These are phyloP conservation scores for Aphanomyces euteiches DNA, from an alignment of 352 stramenopile species.

Conservation along the genomic window DNA sequence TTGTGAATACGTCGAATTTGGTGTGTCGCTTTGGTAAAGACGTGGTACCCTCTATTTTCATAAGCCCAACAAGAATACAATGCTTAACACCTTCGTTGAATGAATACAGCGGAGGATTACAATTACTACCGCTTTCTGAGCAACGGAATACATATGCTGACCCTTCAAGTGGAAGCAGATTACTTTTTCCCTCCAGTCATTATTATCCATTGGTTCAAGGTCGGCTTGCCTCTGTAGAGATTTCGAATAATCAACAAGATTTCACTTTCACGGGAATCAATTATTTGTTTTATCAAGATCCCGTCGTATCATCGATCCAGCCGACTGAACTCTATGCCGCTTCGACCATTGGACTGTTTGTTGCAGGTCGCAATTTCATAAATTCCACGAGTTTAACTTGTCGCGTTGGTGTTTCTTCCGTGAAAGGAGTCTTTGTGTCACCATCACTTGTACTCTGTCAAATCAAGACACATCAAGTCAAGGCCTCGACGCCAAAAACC, in stretches of 20 bases:
- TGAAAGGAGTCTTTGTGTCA: conserved; percentile 84
- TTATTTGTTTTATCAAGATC: conserved; percentile 91
- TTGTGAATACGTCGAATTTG: conserved; percentile 83
- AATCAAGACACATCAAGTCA: conserved; percentile 40
- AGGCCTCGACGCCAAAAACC: conserved; percentile 16
- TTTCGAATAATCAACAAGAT: conserved; percentile 95
- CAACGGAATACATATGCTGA: conserved; percentile 60
- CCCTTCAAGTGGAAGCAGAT: conserved; percentile 54
- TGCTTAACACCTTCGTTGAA: conserved; percentile 80
- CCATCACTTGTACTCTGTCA: conserved; percentile 86
- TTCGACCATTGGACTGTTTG: conserved; percentile 51
- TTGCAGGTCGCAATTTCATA: conserved; percentile 80
- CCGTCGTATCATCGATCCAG: conserved; percentile 58
- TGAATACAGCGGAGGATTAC: conserved; percentile 48
- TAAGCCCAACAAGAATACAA: conserved; percentile 68
- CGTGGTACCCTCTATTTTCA: conserved; percentile 77
- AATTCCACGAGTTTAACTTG: conserved; percentile 90
- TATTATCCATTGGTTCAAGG: conserved; percentile 86
- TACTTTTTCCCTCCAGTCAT: conserved; percentile 76
- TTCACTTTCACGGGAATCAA: conserved; percentile 88
- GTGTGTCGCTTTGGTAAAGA: conserved; percentile 85
- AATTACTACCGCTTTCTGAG: conserved; percentile 60
- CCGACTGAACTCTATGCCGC: conserved; percentile 55
- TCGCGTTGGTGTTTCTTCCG: conserved; percentile 75
- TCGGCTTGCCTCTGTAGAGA: conserved; percentile 89